These are phyloP conservation scores for Pyrrhoderma noxium DNA, from an alignment of 1,284 basidiomycete genomes.

Conservation along the genomic window DNA sequence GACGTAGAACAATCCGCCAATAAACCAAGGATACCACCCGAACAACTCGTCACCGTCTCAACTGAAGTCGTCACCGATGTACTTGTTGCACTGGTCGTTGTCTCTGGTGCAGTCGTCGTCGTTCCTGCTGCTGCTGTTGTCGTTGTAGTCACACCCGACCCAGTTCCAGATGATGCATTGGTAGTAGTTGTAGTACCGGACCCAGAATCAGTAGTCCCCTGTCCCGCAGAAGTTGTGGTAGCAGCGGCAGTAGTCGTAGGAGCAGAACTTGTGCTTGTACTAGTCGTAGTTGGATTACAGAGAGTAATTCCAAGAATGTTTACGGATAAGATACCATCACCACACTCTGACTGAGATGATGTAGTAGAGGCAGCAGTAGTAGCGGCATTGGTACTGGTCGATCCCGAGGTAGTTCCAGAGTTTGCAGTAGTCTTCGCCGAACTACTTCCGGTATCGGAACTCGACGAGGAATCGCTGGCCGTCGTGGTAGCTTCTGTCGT, in stretches of 20 bases:
- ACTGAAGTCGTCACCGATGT: no score
- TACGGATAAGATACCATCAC: neutral
- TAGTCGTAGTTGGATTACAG: neutral
- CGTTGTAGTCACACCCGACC: no score
- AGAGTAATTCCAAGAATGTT: neutral
- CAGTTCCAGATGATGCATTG: neutral
- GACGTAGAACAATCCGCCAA: no score
- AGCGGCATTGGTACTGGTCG: neutral
- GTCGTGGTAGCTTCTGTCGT: constrained; percentile 18
- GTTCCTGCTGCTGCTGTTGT: no score
- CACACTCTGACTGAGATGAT: constrained; percentile 1
- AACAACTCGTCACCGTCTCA: no score
- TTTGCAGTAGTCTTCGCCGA: neutral
- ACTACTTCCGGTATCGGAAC: neutral
- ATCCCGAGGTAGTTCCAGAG: neutral
- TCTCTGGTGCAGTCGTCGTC: no score
- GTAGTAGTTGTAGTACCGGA: neutral
- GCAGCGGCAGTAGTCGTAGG: neutral
- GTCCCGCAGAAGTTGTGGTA: no score
- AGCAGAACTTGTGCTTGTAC: neutral
- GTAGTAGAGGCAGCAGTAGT: neutral
- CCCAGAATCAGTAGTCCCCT: neutral
- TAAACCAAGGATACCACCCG: no score
- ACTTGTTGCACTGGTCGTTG: no score
- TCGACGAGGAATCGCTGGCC: constrained; percentile 15